phyloP scores from a whole-genome alignment of 2,329 filamentous ascomycete genomes.

The Phaeomoniella chlamydospora region DNA sequence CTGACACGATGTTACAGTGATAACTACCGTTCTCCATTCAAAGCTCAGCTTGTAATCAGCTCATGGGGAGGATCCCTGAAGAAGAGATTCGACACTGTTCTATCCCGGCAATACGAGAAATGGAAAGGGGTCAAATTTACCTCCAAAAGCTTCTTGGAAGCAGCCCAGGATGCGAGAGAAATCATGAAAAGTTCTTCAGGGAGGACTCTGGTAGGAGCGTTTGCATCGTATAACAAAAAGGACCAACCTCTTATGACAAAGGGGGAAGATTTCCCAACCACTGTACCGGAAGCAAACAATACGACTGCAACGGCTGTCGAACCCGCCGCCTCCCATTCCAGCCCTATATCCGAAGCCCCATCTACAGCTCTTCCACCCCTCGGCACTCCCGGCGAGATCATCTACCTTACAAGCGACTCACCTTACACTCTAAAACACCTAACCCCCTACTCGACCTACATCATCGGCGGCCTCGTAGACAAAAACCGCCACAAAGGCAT shows the following conservation, averaged over 20 bases:
- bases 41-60: constrained; percentile 60
- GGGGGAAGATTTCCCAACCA: too few species aligned
- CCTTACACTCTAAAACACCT: constrained; percentile 68
- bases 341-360: too few species aligned
- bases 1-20: constrained; percentile 82
- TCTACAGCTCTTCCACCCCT: background rate
- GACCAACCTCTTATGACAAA: too few species aligned
- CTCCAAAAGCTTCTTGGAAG: constrained; percentile 58
- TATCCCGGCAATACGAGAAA: constrained; percentile 54
- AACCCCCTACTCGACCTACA: constrained; percentile 78
- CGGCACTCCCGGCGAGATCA: constrained; percentile 39
- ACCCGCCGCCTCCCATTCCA: background rate
- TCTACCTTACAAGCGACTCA: constrained; percentile 91
- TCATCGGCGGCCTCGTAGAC: constrained; percentile 89
- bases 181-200: constrained; percentile 47
- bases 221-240: constrained; percentile 31
- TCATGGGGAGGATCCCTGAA: constrained; percentile 65
- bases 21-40: constrained; percentile 55
- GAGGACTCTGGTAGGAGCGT: constrained; percentile 45
- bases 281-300: background rate
- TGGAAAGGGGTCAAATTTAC: constrained; percentile 71
- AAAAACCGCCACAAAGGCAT: constrained; percentile 92
- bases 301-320: too few species aligned
- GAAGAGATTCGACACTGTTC: constrained; percentile 62
- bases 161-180: constrained; percentile 49